phyloP scores from a whole-genome alignment of 257 asterid species.

The Nicotiana sylvestris region DNA sequence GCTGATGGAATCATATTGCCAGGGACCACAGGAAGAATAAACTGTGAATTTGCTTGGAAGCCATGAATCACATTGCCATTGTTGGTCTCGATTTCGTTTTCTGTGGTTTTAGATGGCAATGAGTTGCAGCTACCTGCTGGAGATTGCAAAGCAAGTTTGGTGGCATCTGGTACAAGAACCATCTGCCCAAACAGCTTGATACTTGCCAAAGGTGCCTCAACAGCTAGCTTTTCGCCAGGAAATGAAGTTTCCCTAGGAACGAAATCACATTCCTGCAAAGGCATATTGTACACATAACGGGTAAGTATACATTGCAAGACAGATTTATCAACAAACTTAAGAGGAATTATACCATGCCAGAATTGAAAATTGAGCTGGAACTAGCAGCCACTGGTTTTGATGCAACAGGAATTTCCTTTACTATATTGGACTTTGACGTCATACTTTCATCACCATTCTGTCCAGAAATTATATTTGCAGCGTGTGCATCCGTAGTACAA shows the following conservation, averaged over 20 bases:
- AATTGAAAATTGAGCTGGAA: constrained; percentile 18
- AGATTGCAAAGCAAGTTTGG: constrained; percentile 24
- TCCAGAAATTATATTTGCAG: constrained; percentile 22
- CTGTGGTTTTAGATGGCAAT: constrained; percentile 10
- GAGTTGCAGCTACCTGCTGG: constrained; percentile 18
- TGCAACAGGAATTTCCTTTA: constrained; percentile 25
- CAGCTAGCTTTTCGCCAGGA: constrained; percentile 30
- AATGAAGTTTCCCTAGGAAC: constrained; percentile 37
- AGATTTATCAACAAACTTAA: background rate
- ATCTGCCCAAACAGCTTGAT: constrained; percentile 77
- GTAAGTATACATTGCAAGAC: background rate
- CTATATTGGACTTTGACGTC: constrained; percentile 31
- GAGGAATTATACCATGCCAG: constrained; percentile 33
- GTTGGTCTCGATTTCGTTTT: constrained; percentile 17
- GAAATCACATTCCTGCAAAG: constrained; percentile 46
- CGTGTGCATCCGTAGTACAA: constrained; percentile 40
- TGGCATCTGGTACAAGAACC: constrained; percentile 37
- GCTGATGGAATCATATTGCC: constrained; percentile 22
- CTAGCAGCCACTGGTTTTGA: constrained; percentile 27
- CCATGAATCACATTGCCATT: constrained; percentile 12
- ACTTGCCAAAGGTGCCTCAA: constrained; percentile 28
- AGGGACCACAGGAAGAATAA: constrained; percentile 27
- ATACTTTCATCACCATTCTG: constrained; percentile 40
- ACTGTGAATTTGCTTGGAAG: constrained; percentile 24
- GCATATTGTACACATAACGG: background rate